Evolutionary conservation across 495 filamentous ascomycete genomes (phyloP).

Genomic region (Aspergillus kassunensis): DNA sequence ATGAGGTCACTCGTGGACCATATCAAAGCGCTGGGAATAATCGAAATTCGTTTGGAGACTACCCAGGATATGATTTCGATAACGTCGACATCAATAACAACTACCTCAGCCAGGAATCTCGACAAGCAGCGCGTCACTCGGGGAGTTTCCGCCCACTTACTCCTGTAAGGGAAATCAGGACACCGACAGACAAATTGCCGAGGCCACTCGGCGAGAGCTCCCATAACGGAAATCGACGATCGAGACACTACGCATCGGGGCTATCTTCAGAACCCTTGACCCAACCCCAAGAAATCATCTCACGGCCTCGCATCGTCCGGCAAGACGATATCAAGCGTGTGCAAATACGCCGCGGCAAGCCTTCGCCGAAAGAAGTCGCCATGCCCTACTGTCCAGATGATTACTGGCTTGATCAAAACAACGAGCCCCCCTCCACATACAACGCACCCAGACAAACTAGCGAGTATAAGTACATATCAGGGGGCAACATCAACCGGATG

Average conservation of each 20-base stretch:
- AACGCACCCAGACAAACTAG: neutral
- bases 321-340: slow-evolving; percentile 37
- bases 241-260: slow-evolving; percentile 8
- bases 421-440: neutral
- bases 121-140: slow-evolving; percentile 16
- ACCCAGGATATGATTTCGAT: slow-evolving; percentile 15
- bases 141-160: slow-evolving; percentile 20
- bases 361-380: slow-evolving; percentile 22
- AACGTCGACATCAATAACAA: slow-evolving; percentile 15
- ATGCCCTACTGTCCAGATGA: slow-evolving; percentile 33
- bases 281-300: slow-evolving; percentile 27
- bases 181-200: slow-evolving; percentile 12
- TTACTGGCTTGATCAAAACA: slow-evolving; percentile 25
- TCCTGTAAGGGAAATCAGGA: slow-evolving; percentile 23
- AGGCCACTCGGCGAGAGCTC: neutral
- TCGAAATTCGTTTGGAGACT: slow-evolving; percentile 1
- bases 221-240: neutral
- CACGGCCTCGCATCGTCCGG: slow-evolving; percentile 31
- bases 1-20: slow-evolving; percentile 4
- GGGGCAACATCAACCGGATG: slow-evolving; percentile 6
- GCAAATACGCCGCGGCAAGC: slow-evolving; percentile 29
- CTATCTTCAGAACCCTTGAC: slow-evolving; percentile 9
- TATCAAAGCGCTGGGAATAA: slow-evolving; percentile 2
- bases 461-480: slow-evolving; percentile 4
- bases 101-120: neutral